These are phyloP conservation scores for Piromyces sp. DNA, from an alignment of 192 early-diverging fungal genomes.

Conservation along the genomic window DNA sequence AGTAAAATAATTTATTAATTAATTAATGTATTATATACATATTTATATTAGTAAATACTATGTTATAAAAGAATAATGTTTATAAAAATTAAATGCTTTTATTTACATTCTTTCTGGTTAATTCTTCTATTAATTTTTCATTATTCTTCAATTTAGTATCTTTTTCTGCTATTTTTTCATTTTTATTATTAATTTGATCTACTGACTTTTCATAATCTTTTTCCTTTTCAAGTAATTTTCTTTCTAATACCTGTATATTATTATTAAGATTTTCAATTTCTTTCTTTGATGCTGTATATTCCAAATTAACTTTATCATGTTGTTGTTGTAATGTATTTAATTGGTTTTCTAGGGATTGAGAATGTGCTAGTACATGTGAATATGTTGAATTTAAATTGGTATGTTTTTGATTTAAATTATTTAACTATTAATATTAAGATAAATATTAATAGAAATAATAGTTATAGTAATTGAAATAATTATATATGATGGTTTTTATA, in stretches of 20 bases:
- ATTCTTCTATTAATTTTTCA: not conserved
- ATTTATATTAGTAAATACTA: no score
- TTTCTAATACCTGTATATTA: not conserved
- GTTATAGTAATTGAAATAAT: no score
- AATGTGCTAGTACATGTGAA: not conserved
- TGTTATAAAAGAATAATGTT: no score
- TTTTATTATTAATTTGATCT: not conserved
- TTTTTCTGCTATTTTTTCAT: not conserved
- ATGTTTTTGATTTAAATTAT: not conserved
- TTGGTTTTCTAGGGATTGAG: not conserved
- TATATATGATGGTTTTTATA: no score
- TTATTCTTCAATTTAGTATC: not conserved
- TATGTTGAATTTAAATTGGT: not conserved
- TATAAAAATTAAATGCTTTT: no score
- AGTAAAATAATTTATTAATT: no score
- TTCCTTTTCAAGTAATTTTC: not conserved
- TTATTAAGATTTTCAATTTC: not conserved
- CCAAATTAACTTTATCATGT: not conserved
- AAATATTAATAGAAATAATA: no score
- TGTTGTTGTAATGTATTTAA: not conserved
- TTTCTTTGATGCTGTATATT: not conserved
- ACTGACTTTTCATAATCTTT: not conserved
- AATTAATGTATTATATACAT: no score
- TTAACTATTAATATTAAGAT: not conserved
- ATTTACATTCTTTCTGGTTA: not conserved